Conservation (phyloP, 2,329 filamentous ascomycete species). For the Monascus ruber region DNA sequence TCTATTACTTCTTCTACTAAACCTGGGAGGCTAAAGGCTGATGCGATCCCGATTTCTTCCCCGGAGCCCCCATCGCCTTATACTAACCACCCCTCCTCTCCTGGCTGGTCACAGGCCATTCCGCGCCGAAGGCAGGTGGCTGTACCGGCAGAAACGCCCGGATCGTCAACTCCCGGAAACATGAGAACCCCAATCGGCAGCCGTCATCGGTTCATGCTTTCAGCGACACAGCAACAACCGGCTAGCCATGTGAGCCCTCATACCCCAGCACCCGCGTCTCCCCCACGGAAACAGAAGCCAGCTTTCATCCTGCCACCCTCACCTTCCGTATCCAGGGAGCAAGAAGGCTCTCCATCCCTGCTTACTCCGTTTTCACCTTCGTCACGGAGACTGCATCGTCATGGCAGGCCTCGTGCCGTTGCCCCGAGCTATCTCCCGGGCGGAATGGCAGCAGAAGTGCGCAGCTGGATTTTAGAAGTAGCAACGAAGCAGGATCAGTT, state of each 20-base stretch:
- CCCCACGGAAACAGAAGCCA: conserved; percentile 18
- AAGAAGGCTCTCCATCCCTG: conserved; percentile 6
- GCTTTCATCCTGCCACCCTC: conserved; percentile 28
- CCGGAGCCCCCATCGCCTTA: conserved; percentile 5
- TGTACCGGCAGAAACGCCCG: conserved; percentile 2
- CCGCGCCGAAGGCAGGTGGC: conserved; percentile 4
- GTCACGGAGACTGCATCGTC: conserved; percentile 17
- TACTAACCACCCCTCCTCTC: background rate
- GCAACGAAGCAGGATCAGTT: conserved; percentile 17
- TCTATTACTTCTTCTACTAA: too few relatives aligned
- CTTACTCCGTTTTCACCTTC: conserved; percentile 27
- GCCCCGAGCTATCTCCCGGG: conserved; percentile 20
- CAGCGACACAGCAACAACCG: conserved; percentile 12
- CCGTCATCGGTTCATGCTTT: conserved; percentile 20
- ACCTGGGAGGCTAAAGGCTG: background rate
- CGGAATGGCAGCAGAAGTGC: conserved; percentile 30
- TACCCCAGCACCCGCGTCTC: conserved; percentile 9
- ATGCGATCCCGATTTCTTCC: conserved; percentile 11
- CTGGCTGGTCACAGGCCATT: too few relatives aligned
- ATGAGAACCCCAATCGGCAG: conserved; percentile 13
- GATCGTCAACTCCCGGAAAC: conserved; percentile 7
- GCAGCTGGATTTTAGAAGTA: conserved; percentile 31
- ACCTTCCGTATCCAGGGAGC: conserved; percentile 16
- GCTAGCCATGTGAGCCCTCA: background rate
- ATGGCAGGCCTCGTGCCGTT: conserved; percentile 15